These are phyloP conservation scores for Puccinia coronata DNA, from an alignment of 1,284 basidiomycete species.

Conservation along the genomic window DNA sequence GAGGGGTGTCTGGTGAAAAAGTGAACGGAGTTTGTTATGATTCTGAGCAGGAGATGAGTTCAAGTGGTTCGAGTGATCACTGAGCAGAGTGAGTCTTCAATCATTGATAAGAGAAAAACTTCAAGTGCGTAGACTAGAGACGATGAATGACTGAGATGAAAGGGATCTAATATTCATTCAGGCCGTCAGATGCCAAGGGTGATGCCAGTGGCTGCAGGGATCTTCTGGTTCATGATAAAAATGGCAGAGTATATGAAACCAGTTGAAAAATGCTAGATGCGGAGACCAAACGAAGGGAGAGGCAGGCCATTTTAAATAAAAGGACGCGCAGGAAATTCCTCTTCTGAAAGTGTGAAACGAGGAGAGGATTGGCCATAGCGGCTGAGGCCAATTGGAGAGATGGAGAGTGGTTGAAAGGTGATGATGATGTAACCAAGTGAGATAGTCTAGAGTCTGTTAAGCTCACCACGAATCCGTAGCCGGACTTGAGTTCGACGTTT, in stretches of 20 bases:
- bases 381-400: slow-evolving; percentile 50
- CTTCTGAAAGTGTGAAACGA: not conserved
- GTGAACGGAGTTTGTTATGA: not conserved
- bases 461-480: slow-evolving; percentile 54
- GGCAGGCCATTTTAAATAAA: not conserved
- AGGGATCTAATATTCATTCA: not conserved
- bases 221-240: not conserved
- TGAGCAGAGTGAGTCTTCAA: slow-evolving; percentile 3
- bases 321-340: not conserved
- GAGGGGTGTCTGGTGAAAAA: not conserved
- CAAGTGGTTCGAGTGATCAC: not conserved
- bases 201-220: not conserved
- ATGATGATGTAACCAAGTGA: not conserved
- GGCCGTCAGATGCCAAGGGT: not conserved
- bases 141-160: not conserved
- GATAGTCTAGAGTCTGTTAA: slow-evolving; percentile 4
- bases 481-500: slow-evolving; percentile 77
- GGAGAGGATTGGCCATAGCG: not conserved
- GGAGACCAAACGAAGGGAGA: not conserved
- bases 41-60: not conserved
- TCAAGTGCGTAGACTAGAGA: not conserved
- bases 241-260: not conserved
- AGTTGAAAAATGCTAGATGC: not conserved
- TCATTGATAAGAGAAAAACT: not conserved
- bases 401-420: not conserved